Percentiles rank a stretch among this genome's conserved stretches.
Evolutionary conservation across 768 basidiomycete genomes (phyloP).

Genomic region (Tulasnella sp.): DNA sequence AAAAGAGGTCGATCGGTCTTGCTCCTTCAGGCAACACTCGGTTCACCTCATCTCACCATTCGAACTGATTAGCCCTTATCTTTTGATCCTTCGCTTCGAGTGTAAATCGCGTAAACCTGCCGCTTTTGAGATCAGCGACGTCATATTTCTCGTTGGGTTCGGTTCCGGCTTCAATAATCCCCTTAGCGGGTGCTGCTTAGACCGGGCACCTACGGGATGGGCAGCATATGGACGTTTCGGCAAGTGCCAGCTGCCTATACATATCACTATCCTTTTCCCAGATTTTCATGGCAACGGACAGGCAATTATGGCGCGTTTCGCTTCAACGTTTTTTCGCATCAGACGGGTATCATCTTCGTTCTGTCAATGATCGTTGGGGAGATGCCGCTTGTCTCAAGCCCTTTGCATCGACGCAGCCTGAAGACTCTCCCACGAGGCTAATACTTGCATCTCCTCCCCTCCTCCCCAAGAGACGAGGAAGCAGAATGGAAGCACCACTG

Average conservation of each 20-base stretch:
- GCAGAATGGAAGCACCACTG: slow-evolving; percentile 9
- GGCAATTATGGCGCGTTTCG: background rate
- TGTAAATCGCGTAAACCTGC: background rate
- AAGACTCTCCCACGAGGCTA: slow-evolving; percentile 5
- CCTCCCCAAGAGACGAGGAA: background rate
- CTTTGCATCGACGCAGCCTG: background rate
- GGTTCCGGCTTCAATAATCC: background rate
- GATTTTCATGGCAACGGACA: background rate
- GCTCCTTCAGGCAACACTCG: background rate
- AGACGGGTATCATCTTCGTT: background rate
- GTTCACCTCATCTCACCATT: slow-evolving; percentile 1
- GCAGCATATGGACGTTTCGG: background rate
- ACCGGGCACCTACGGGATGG: background rate
- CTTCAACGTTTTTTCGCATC: background rate
- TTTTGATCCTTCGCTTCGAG: background rate
- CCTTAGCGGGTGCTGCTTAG: background rate
- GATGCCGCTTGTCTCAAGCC: background rate
- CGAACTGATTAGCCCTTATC: slow-evolving; percentile 1
- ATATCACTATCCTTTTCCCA: background rate
- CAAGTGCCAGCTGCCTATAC: background rate
- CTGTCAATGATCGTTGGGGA: background rate
- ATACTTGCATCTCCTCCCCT: background rate
- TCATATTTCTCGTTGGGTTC: background rate
- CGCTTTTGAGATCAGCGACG: background rate
- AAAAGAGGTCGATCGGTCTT: background rate